These are phyloP conservation scores for Laetiporus sulphureus DNA, from an alignment of 1,284 basidiomycete genomes.

Conservation along the genomic window DNA sequence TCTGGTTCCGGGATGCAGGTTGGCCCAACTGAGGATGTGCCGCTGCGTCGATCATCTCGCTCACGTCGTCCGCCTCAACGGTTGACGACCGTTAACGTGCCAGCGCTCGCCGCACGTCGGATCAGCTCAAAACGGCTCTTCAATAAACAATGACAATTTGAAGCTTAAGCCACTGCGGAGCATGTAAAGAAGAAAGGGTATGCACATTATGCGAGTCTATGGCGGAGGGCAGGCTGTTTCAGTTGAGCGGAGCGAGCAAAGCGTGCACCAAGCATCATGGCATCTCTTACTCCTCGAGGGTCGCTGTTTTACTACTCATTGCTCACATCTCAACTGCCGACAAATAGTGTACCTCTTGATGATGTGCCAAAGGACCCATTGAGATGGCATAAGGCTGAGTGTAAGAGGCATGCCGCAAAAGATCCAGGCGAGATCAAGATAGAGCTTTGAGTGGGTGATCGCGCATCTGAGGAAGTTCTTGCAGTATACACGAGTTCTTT, in stretches of 20 bases:
- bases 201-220: conserved; percentile 19
- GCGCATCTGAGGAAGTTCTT: neutral
- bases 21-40: too few species aligned
- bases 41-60: too few species aligned
- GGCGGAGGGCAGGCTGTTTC: conserved; percentile 20
- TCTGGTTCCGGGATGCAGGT: too few species aligned
- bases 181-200: too few species aligned
- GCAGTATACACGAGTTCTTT: too few species aligned
- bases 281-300: neutral
- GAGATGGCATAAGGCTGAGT: conserved; percentile 18
- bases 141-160: too few species aligned
- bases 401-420: conserved; percentile 12
- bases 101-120: too few species aligned
- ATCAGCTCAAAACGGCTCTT: too few species aligned
- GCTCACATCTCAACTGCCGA: conserved; percentile 10
- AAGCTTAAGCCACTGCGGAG: too few species aligned
- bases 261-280: conserved; percentile 15
- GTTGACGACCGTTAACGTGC: too few species aligned
- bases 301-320: neutral
- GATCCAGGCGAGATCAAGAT: conserved; percentile 10
- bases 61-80: too few species aligned
- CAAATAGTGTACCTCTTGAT: conserved; percentile 21
- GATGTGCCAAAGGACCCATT: conserved; percentile 22
- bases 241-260: conserved; percentile 18
- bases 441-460: conserved; percentile 8